Base-by-base conservation (phyloP, 164 flowering plant genomes). In the Berberis thunbergii region DNA sequence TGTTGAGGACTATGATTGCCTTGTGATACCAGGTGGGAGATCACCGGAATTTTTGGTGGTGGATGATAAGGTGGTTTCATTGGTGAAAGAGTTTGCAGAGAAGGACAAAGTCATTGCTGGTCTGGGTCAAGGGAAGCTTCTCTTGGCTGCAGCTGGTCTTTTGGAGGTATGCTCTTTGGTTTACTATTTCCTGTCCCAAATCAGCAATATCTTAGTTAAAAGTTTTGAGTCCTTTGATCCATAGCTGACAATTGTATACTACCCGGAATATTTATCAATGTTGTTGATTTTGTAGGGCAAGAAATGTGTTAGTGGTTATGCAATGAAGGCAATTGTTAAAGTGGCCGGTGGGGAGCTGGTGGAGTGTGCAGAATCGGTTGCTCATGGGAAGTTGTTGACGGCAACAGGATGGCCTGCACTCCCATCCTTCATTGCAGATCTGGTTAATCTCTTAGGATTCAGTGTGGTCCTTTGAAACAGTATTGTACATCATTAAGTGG, bases 11-110 rank as follows among this genome's bases (percentile, higher is more conserved):
- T 74, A 71, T 5, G 77, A 74, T 44, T 70, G 77, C 56, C 59
- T 74, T 46, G 72, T 74, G 26, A 74, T 74, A 43, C 77, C 77
- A 12, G 77, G 77, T 38, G 77, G 77, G 41, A 67, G 77, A 49
- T 71, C 77, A 39, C 77, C 77, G 2, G 74, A 74, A 58, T 65
- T 64, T 66, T 62, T 74, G 57, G 77, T 71, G 56, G 65, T 71
- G 61, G 72, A 74, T 48, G 77, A 74, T 41, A 71, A 67, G 54
- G 77, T 68, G n/a, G 74, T 71, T 49, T 57, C 66, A n/a, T 43
- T 74, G 38, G 77, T 71, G 64, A 71, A 68, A 66, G 58, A 68
- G 62, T 74, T 74, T 54, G 63, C 62, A 49, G 69, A 67, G 9
- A 71, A 70, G 64, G 43, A 71, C 57, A 74, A 71, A 68, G 42